Evolutionary conservation across 2,329 filamentous ascomycete species (phyloP).

Genomic region (Leptographium wingfieldii): DNA sequence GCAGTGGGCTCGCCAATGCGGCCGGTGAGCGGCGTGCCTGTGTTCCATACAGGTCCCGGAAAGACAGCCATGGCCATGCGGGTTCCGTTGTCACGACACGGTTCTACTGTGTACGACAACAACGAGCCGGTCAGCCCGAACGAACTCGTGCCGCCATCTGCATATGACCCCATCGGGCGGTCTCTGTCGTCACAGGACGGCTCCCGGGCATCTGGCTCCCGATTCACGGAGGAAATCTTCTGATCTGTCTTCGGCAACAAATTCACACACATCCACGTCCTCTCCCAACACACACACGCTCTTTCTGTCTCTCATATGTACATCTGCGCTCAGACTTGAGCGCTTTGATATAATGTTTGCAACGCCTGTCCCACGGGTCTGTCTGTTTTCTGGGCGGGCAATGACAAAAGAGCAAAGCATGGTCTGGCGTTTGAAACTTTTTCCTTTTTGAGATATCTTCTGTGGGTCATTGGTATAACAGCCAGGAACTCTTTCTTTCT

Average conservation of each 20-base stretch:
- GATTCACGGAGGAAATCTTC: conserved; percentile 11
- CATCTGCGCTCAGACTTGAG: neutral
- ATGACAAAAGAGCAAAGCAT: neutral
- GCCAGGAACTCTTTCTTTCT: neutral
- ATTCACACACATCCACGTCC: neutral
- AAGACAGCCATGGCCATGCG: conserved; percentile 19
- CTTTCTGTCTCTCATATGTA: neutral
- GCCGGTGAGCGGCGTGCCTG: conserved; percentile 45
- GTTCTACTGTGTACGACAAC: conserved; percentile 29
- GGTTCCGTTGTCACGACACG: conserved; percentile 44
- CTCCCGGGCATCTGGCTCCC: conserved; percentile 9
- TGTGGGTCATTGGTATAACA: neutral
- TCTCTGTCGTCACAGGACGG: conserved; percentile 11
- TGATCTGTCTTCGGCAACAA: neutral
- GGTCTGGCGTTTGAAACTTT: conserved; percentile 4
- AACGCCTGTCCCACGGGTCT: neutral
- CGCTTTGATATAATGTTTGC: neutral
- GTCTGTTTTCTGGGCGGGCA: neutral
- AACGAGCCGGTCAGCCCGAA: neutral
- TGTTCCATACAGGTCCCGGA: conserved; percentile 52
- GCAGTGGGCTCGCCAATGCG: conserved; percentile 46
- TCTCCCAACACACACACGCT: neutral
- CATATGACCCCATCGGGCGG: conserved; percentile 11
- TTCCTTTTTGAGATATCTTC: neutral
- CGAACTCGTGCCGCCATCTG: conserved; percentile 4